Conservation (phyloP, 768 basidiomycete genomes). For the Russula earlei region DNA sequence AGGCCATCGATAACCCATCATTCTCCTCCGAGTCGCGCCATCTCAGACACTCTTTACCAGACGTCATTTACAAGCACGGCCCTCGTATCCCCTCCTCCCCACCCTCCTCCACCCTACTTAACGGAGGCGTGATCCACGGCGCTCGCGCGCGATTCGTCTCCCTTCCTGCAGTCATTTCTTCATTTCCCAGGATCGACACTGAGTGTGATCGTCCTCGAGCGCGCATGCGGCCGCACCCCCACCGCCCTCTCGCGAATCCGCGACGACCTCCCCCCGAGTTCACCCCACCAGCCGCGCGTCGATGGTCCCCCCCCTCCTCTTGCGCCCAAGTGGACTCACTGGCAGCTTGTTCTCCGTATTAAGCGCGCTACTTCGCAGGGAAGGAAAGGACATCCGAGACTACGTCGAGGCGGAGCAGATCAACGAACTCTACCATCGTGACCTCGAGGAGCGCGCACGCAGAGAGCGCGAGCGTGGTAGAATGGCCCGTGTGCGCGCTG, state of each 20-base stretch:
- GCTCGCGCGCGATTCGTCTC: constrained; percentile 13
- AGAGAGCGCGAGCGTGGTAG: constrained; percentile 10
- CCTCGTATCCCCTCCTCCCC: constrained; percentile 3
- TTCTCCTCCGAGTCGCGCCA: neutral
- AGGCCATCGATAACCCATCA: neutral
- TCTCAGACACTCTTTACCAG: constrained; percentile 7
- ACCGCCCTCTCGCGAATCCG: neutral
- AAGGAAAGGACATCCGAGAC: constrained; percentile 14
- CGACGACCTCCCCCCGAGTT: constrained; percentile 9
- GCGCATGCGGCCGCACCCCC: constrained; percentile 12
- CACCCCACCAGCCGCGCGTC: constrained; percentile 10
- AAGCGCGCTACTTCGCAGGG: constrained; percentile 9
- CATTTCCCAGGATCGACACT: neutral
- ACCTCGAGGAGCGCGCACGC: constrained; percentile 14
- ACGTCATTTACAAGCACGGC: constrained; percentile 1
- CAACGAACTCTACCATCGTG: constrained; percentile 4
- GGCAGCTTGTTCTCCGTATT: constrained; percentile 11
- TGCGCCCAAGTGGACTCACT: constrained; percentile 14
- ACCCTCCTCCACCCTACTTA: neutral
- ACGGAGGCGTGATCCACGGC: neutral
- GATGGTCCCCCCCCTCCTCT: constrained; percentile 1
- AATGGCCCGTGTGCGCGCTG: constrained; percentile 8
- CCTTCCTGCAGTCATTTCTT: neutral
- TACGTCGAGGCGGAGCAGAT: constrained; percentile 13
- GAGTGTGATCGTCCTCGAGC: constrained; percentile 16